Conservation (phyloP, 179 eudicot genomes). For the Spinacia oleracea region DNA sequence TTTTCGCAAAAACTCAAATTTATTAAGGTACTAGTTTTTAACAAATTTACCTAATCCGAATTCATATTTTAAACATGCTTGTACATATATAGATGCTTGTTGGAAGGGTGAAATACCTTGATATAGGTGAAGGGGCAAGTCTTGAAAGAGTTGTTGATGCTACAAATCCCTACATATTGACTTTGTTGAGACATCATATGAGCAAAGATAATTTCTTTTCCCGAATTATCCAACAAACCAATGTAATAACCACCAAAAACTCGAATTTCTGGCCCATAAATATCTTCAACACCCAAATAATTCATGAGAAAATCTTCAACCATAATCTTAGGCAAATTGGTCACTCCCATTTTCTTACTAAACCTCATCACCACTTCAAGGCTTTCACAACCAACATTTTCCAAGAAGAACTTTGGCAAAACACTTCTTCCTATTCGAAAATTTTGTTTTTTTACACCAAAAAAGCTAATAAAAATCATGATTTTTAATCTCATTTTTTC, state of each 20-base stretch:
- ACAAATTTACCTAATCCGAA: too few relatives aligned
- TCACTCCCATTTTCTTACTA: conserved; percentile 28
- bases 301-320: conserved; percentile 28
- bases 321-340: conserved; percentile 30
- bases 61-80: too few relatives aligned
- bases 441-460: conserved; percentile 9
- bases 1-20: too few relatives aligned
- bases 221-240: conserved; percentile 19
- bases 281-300: conserved; percentile 27
- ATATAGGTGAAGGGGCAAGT: conserved; percentile 19
- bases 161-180: conserved; percentile 23
- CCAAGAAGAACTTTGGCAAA: conserved; percentile 33
- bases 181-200: conserved; percentile 9
- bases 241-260: conserved; percentile 30
- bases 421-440: conserved; percentile 27
- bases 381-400: conserved; percentile 30
- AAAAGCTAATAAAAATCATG: conserved; percentile 28
- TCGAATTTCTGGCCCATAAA: conserved; percentile 25
- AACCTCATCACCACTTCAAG: conserved; percentile 29
- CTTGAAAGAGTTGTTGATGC: not conserved
- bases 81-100: too few relatives aligned
- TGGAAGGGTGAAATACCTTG: conserved; percentile 17
- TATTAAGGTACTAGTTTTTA: too few relatives aligned
- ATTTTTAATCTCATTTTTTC: conserved; percentile 17
- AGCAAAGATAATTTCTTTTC: not conserved